These are phyloP conservation scores for Biscogniauxia mediterranea DNA, from an alignment of 2,329 filamentous ascomycete species.

Conservation along the genomic window DNA sequence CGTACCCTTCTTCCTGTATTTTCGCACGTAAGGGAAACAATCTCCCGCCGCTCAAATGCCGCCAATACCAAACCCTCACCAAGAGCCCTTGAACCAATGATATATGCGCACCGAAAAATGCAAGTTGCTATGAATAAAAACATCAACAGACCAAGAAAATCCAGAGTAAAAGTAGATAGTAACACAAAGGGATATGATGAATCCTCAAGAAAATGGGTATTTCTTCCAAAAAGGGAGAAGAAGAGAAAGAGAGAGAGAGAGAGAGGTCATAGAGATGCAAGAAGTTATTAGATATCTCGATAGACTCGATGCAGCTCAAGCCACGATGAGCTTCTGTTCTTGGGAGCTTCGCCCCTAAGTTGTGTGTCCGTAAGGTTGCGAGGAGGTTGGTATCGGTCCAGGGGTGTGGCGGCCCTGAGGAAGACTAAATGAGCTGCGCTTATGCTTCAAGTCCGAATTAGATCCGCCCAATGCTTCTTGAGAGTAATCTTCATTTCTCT, in stretches of 20 bases:
- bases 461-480: constrained; percentile 26
- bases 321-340: not conserved
- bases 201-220: constrained; percentile 18
- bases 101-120: constrained; percentile 19
- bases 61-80: constrained; percentile 12
- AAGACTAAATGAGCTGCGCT: constrained; percentile 33
- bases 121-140: constrained; percentile 7
- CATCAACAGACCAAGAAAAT: constrained; percentile 8
- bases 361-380: constrained; percentile 30
- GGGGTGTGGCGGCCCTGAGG: constrained; percentile 25
- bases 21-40: constrained; percentile 19
- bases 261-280: no score
- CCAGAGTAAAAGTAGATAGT: constrained; percentile 23
- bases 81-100: constrained; percentile 15
- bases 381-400: constrained; percentile 22
- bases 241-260: constrained; percentile 18
- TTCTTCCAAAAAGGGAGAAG: constrained; percentile 17
- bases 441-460: constrained; percentile 26
- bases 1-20: constrained; percentile 20
- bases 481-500: constrained; percentile 31
- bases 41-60: constrained; percentile 15
- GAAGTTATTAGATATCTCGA: no score
- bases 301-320: not conserved
- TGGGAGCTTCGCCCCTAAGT: constrained; percentile 16
- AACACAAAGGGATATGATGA: constrained; percentile 23